A percentile compares a stretch with the other conserved stretches of the same genome.
These are phyloP conservation scores for Moricandia moricandioides DNA, from an alignment of 345 rosid species.

Conservation along the genomic window DNA sequence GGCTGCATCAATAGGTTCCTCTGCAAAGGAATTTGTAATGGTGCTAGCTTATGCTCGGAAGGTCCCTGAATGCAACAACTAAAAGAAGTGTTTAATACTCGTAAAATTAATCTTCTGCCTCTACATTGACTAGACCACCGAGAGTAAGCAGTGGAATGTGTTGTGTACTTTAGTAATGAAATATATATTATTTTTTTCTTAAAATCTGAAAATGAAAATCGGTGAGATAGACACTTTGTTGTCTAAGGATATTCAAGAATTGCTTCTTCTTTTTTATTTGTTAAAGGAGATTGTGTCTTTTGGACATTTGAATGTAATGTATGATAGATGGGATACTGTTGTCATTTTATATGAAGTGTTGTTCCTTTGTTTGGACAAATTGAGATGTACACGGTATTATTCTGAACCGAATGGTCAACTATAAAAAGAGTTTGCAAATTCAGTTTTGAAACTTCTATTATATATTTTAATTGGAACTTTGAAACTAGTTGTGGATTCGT, in stretches of 20 bases:
- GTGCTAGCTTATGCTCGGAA: conserved; percentile 73
- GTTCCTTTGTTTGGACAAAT: conserved; percentile 22
- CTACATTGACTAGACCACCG: neutral
- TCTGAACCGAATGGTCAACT: neutral
- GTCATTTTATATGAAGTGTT: conserved; percentile 17
- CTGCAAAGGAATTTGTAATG: conserved; percentile 93
- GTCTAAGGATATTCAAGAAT: conserved; percentile 6
- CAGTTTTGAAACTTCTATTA: too few species aligned
- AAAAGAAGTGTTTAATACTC: conserved; percentile 4
- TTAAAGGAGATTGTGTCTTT: neutral
- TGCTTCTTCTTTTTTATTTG: neutral
- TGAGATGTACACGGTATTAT: conserved; percentile 10
- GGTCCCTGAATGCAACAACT: conserved; percentile 35
- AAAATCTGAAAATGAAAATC: conserved; percentile 4
- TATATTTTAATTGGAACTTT: too few species aligned
- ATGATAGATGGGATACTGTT: conserved; percentile 26
- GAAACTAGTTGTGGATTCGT: too few species aligned
- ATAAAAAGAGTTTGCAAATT: too few species aligned
- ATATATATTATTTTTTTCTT: neutral
- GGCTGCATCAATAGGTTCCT: conserved; percentile 62
- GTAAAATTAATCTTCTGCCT: neutral
- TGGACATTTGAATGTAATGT: conserved; percentile 22
- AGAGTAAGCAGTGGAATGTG: conserved; percentile 2
- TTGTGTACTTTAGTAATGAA: conserved; percentile 8
- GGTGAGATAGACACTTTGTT: conserved; percentile 6